Base-by-base conservation (phyloP, 768 basidiomycete species). In the Kwoniella shandongensis region DNA sequence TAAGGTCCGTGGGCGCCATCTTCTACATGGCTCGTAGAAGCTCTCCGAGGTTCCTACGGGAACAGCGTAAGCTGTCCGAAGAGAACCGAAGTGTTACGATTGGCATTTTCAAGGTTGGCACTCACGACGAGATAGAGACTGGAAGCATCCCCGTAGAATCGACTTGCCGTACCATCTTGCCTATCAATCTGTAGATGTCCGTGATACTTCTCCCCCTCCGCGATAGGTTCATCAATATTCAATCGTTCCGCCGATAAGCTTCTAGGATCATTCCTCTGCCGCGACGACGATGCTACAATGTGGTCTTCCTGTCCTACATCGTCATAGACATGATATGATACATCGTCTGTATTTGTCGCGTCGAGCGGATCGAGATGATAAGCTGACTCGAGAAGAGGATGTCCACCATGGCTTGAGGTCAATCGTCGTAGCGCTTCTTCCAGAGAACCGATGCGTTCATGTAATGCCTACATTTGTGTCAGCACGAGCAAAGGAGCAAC, bases 141-240 rank as follows among this genome's bases (percentile, higher is more conserved):
- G 8, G 54, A 55, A 2, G 54, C 60, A 40, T 62, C 60, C 15
- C 60, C 60, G 38, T 49, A 62, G 60, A 51, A 62, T n/a, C 49
- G 49, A 36, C 55, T 62, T n/a, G 27, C 36, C 17, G 36, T 57
- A 5, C 15, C n/a, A 41, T 62, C 54, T 3, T 27, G 23, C 11
- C 51, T 44, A 23, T 60, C 59, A 12, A 49, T 29, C 17, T 18
- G 13, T 44, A 54, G 26, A 36, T 54, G 53, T 30, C 52, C 56
- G 39, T 51, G 20, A 35, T 25, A 13, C 7, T 13, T 23, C 7
- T 57, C 49, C 12, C 23, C n/a, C 17, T 44, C 56, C 36, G n/a
- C n/a, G n/a, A n/a, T n/a, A n/a, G n/a, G n/a, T n/a, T n/a, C n/a
- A n/a, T n/a, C n/a, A n/a, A n/a, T n/a, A n/a, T n/a, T n/a, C n/a